Evolutionary conservation across 2,329 filamentous ascomycete species (phyloP).

Genomic region (Paraconiothyrium brasiliense): DNA sequence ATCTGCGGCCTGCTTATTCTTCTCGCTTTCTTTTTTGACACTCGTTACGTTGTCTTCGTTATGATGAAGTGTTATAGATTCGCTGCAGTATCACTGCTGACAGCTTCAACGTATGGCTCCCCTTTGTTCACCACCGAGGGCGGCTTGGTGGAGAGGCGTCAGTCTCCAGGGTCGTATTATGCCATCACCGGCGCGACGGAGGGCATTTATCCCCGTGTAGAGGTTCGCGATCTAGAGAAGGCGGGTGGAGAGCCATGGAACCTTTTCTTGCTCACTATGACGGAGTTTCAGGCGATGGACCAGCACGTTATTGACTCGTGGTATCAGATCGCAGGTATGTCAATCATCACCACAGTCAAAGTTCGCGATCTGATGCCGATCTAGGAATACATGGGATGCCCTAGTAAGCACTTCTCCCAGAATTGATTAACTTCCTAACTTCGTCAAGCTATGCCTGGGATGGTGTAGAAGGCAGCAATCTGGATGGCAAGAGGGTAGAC

Average conservation of each 20-base stretch:
- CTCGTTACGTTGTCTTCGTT: too few species aligned
- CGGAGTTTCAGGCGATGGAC: slow-evolving; percentile 72
- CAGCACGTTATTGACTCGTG: slow-evolving; percentile 73
- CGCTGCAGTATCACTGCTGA: slow-evolving; percentile 20
- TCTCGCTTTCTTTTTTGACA: not conserved
- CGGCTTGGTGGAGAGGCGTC: slow-evolving; percentile 17
- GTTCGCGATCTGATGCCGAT: slow-evolving; percentile 7
- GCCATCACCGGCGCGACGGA: slow-evolving; percentile 33
- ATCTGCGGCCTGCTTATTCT: not conserved
- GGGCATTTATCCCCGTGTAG: slow-evolving; percentile 59
- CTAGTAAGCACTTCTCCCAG: slow-evolving; percentile 20
- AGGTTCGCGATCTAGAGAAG: slow-evolving; percentile 69
- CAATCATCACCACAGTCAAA: not conserved
- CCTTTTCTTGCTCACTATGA: slow-evolving; percentile 76
- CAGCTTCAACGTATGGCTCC: slow-evolving; percentile 16
- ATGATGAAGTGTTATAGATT: slow-evolving; percentile 20
- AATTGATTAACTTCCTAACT: slow-evolving; percentile 8
- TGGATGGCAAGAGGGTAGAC: slow-evolving; percentile 40
- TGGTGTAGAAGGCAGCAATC: slow-evolving; percentile 48
- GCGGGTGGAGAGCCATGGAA: slow-evolving; percentile 72
- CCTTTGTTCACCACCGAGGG: slow-evolving; percentile 12
- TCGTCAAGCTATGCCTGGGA: slow-evolving; percentile 61
- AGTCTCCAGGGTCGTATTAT: slow-evolving; percentile 26
- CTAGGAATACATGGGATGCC: slow-evolving; percentile 32
- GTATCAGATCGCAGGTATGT: slow-evolving; percentile 76